Evolutionary conservation across 2,329 filamentous ascomycete species (phyloP), one percentile per base, ranked within the genome.

Genomic region (Pezicula carpinea): DNA sequence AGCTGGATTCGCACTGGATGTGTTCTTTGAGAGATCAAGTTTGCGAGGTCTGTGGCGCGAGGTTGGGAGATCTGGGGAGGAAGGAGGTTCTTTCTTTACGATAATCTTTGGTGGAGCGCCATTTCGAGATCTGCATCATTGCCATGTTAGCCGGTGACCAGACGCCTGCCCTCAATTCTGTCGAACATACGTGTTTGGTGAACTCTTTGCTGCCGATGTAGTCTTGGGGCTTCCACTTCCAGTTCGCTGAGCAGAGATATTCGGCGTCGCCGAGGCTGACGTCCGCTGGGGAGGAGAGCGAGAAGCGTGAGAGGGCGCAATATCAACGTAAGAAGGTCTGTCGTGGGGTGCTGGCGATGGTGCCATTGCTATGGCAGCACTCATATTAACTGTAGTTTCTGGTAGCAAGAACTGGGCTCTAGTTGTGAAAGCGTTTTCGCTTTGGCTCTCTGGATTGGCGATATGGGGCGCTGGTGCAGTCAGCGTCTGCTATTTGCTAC

Each of bases 51-150:
- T 79, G 61, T 89, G 88, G 43, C 87, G 80, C 45, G 85, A 79
- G 50, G 82, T 79, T 44, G 82, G 76, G 61, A 93, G 80, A 53
- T 86, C 86, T 45, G 92, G 92, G 39, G 92, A 96, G 35, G 86
- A 96, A 34, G 86, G 81, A 29, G 91, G 91, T 68, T 99, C 93
- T 69, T 96, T 96, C 76, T 97, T 97, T 50, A 99, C 91, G 54
- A 95, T 79, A 53, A 96, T 95, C 70, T 89, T 91, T 34, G 88
- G 87, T 49, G 75, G 56, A 39, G 52, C 69, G 39, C 70, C 75
- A 73, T 69, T 74, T 69, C 75, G 76, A 67, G 74, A 64, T 57
- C 74, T 74, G 62, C 55, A 60, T 63, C 63, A 54, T 48, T 48
- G 43, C 39, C n/a, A 51, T 47, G 41, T 55, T 44, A 58, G 54